Percentiles rank a stretch among this genome's conserved stretches.
These are phyloP conservation scores for Microdochium nivale DNA, from an alignment of 2,329 filamentous ascomycete genomes.

Conservation along the genomic window DNA sequence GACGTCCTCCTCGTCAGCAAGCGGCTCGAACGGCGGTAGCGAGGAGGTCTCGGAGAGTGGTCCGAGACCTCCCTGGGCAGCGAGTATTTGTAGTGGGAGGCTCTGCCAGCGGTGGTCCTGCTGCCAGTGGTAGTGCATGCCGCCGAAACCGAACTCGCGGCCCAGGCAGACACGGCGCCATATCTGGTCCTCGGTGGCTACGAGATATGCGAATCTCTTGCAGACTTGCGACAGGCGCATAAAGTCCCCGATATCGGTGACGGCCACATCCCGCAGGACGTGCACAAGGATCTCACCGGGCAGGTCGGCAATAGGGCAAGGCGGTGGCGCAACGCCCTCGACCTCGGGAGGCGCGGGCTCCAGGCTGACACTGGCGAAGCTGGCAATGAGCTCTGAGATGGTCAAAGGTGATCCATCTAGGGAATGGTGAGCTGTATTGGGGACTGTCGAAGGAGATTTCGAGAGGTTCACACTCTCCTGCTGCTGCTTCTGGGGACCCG, in stretches of 20 bases:
- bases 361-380: slow-evolving; percentile 66
- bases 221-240: slow-evolving; percentile 72
- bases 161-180: slow-evolving; percentile 74
- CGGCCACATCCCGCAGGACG: slow-evolving; percentile 64
- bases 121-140: slow-evolving; percentile 76
- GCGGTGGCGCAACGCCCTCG: slow-evolving; percentile 62
- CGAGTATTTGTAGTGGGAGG: slow-evolving; percentile 19
- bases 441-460: slow-evolving; percentile 40
- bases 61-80: slow-evolving; percentile 6
- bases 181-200: slow-evolving; percentile 73
- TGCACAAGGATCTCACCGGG: slow-evolving; percentile 81
- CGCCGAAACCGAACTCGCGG: slow-evolving; percentile 65
- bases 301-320: slow-evolving; percentile 70
- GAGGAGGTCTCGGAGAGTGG: slow-evolving; percentile 6
- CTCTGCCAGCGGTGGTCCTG: slow-evolving; percentile 50
- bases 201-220: slow-evolving; percentile 77
- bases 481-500: not conserved
- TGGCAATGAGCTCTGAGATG: slow-evolving; percentile 61
- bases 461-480: slow-evolving; percentile 14
- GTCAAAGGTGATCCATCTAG: slow-evolving; percentile 45
- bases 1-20: slow-evolving; percentile 18
- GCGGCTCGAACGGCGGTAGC: slow-evolving; percentile 10
- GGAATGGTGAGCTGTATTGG: slow-evolving; percentile 47
- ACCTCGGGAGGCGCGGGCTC: slow-evolving; percentile 57
- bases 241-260: slow-evolving; percentile 69